phyloP scores from a whole-genome alignment of 257 asterid genomes.

The Solanum appendiculatum region DNA sequence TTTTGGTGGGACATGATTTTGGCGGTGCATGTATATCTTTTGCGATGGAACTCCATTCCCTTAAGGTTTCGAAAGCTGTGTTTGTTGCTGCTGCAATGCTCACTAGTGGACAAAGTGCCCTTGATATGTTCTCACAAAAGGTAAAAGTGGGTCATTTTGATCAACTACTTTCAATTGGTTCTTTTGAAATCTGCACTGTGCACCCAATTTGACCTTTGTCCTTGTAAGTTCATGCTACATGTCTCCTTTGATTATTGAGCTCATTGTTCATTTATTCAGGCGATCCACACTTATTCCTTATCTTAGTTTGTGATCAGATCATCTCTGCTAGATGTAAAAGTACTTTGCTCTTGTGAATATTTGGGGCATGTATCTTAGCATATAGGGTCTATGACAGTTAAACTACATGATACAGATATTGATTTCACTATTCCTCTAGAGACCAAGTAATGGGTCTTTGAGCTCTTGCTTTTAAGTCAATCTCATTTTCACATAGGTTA shows the following conservation, averaged over 20 bases:
- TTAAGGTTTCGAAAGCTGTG: slow-evolving; percentile 77
- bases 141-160: slow-evolving; percentile 17
- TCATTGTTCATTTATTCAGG: background rate
- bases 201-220: background rate
- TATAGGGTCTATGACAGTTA: background rate
- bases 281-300: background rate
- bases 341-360: background rate
- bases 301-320: background rate
- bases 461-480: background rate
- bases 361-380: background rate
- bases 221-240: background rate
- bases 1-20: slow-evolving; percentile 95
- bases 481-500: background rate
- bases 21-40: slow-evolving; percentile 94
- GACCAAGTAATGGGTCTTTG: background rate
- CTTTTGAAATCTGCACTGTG: background rate
- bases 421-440: background rate
- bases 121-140: slow-evolving; percentile 86
- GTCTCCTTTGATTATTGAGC: background rate
- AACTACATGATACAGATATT: background rate
- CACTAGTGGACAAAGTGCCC: slow-evolving; percentile 77
- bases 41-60: slow-evolving; percentile 72
- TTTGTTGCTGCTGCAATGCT: slow-evolving; percentile 89
- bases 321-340: background rate
- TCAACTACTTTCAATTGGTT: background rate